Base-by-base conservation (phyloP, 2,329 filamentous ascomycete genomes). In the Blastomyces silverae region DNA sequence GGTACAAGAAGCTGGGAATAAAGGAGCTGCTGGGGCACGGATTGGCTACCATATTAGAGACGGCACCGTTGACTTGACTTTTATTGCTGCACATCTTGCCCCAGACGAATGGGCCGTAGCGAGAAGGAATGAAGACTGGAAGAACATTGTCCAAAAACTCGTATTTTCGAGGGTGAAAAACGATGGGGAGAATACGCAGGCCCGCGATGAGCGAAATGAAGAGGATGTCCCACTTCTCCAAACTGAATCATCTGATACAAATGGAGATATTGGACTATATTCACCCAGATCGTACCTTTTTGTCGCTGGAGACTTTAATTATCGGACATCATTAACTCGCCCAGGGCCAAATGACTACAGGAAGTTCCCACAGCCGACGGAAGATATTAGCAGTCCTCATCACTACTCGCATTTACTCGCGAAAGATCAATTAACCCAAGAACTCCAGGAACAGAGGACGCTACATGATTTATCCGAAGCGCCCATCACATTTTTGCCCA, bases 251-350 rank as follows among this genome's bases (percentile, higher is more conserved):
- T 65, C 82, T 70, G 17, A 70, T 66, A 57, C 72, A 64, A 46
- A 69, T 68, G 68, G 67, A 10, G 66, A 70, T n/a, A 68, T 65
- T 4, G 75, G 77, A 28, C 85, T 97, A 64, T 97, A 92, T 79
- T 85, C 84, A 61, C 86, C 90, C 0, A 84, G 83, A 3, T 87
- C 87, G 3, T 87, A 96, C 74, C 81, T 97, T 0, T 96, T 97
- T 74, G 82, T 97, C 58, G 89, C 88, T 0, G 94, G 94, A 31
- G 94, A 99, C 75, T 83, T 99, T 66, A 99, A 99, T 80, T 99
- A 99, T 78, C 89, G 94, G 69, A 95, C 93, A 22, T 86, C 87
- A 8, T 83, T 87, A 67, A 83, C 81, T 0, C 79, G 83, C 0
- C 92, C 92, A 0, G 79, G 81, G 0, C 79, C 83, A 0, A 77